Evolutionary conservation across 2,329 filamentous ascomycete genomes (phyloP), one percentile per base, ranked within the genome.

Genomic region (Penicillium sp.): DNA sequence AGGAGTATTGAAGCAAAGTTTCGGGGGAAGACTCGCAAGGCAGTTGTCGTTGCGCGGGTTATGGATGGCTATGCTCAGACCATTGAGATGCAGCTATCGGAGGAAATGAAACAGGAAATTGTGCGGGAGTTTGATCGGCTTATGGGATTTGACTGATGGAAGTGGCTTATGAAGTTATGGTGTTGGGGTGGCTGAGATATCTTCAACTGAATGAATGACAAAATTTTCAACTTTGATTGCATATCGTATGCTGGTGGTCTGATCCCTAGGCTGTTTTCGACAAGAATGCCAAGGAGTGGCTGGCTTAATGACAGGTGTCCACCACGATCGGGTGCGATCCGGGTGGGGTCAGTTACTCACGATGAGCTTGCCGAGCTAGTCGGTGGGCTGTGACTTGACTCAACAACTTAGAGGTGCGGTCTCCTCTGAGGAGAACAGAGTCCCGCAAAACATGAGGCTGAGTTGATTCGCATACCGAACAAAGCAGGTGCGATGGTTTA

Each of bases 1-100:
- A 61, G 59, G 35, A 66, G 63, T 22, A 62, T 66, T 2, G 63
- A 66, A 44, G 46, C 55, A 7, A 53, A 53, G 2, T 63, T 66
- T 22, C 41, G 62, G 37, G 58, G 58, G 1, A 61, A 63, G 29
- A 59, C 57, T 9, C 58, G 55, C 0, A 66, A 66, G 37, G 57
- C 51, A 8, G 57, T 66, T 50, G 62, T 62, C 1, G 40, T 25
- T 33, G 58, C 63, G 11, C 45, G 60, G 18, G 49, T 66, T 0
- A 53, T 57, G 6, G 57, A 57, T 37, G 63, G 63, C 15, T 63
- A 56, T 54, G 55, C 51, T 18, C 53, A 55, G 23, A 47, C 57
- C 3, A 49, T 33, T 4, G 57, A 44, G 18, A 54, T 64, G 56
- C 43, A 62, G 9, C 20, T 66, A 14, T 53, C 60, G 6, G 46